Evolutionary conservation across 495 filamentous ascomycete species (phyloP), one percentile per base, ranked within the genome.

Genomic region (Choiromyces venosus): DNA sequence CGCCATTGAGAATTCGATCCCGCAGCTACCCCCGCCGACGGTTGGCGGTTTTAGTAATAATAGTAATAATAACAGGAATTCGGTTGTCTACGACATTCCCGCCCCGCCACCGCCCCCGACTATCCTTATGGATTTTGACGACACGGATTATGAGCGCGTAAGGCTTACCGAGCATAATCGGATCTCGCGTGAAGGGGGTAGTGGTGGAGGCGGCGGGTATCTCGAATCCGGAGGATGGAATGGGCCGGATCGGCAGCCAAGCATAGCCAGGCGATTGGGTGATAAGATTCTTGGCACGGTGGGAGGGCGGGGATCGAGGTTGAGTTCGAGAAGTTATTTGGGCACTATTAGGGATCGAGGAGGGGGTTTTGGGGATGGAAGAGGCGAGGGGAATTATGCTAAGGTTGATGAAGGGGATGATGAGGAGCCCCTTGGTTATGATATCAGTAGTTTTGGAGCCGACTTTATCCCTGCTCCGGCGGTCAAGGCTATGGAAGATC

Each of bases 401-500:
- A 77, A 70, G 37, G 74, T 77, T 19, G 66, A 70, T 6, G 67
- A 70, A n/a, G 69, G 68, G 37, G 67, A 68, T 14, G 72, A 77
- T 4, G 77, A 74, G 19, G 74, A 76, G 33, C 46, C 71, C 16
- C 68, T 80, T 68, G 71, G 61, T 33, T 71, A 77, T 56, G 78
- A 80, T 74, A 66, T 80, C 40, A 69, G 38, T n/a, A 74, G 71
- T 52, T 80, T 80, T 64, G 75, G 74, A 4, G 68, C 74, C 14
- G 78, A 73, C 40, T 75, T 78, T 77, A 72, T 74, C 21, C 78
- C 78, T 35, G 68, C 77, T 19, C 76, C 76, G 16, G 77, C 77
- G n/a, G 74, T 37, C 10, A 74, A 74, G 74, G 78, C 77, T 9
- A 80, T 77, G 74, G 71, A 80, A 39, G 68, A 72, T 18, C 70